Conservation (phyloP, 2,329 filamentous ascomycete species). For the Trematosphaeria pertusa region DNA sequence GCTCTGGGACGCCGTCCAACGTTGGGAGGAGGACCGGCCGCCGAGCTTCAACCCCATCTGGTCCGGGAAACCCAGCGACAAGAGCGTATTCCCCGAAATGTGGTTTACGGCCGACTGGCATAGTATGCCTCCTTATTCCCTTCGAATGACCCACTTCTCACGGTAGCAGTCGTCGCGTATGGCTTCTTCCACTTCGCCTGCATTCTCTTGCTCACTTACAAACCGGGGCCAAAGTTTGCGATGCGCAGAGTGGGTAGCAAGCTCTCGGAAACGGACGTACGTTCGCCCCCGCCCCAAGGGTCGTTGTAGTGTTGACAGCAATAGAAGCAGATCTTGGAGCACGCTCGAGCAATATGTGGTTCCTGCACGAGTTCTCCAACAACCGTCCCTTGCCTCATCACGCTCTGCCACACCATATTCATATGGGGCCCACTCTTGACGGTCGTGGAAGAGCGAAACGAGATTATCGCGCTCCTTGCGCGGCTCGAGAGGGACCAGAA, state of each 20-base stretch:
- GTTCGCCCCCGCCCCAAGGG: neutral
- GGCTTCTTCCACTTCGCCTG: slow-evolving; percentile 37
- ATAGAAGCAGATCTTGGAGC: slow-evolving; percentile 29
- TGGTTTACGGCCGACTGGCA: slow-evolving; percentile 44
- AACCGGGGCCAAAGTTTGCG: slow-evolving; percentile 36
- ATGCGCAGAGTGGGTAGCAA: slow-evolving; percentile 24
- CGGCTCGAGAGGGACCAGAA: slow-evolving; percentile 30
- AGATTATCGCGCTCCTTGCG: slow-evolving; percentile 30
- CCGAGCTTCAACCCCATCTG: slow-evolving; percentile 39
- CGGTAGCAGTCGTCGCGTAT: slow-evolving; percentile 28
- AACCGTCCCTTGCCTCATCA: slow-evolving; percentile 30
- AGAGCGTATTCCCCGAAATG: slow-evolving; percentile 30
- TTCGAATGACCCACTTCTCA: neutral
- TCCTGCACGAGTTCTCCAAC: slow-evolving; percentile 33
- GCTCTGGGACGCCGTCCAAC: slow-evolving; percentile 30
- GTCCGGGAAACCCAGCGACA: slow-evolving; percentile 19
- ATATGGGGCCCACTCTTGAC: slow-evolving; percentile 35
- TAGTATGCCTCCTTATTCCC: slow-evolving; percentile 19
- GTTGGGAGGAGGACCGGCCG: slow-evolving; percentile 33
- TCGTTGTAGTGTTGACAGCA: slow-evolving; percentile 3
- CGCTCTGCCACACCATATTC: slow-evolving; percentile 36
- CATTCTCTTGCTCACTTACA: slow-evolving; percentile 39
- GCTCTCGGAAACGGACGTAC: slow-evolving; percentile 30
- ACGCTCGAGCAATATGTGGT: slow-evolving; percentile 36
- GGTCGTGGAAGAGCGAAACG: slow-evolving; percentile 23